These are phyloP conservation scores for Penicillium occitanis DNA, from an alignment of 2,329 filamentous ascomycete genomes.

Conservation along the genomic window DNA sequence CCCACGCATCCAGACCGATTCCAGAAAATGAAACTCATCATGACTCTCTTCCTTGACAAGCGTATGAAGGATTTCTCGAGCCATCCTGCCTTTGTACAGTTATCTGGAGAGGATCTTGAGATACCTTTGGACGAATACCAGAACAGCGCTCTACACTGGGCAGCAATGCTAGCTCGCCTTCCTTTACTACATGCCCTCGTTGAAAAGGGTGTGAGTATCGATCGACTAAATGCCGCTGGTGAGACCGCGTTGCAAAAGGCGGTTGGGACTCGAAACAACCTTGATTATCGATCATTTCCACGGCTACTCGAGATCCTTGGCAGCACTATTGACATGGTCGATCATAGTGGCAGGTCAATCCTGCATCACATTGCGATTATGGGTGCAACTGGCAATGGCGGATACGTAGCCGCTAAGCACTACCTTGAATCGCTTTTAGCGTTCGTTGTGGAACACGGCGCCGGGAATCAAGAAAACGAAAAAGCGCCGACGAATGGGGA, in stretches of 20 bases:
- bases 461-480: slow-evolving; percentile 11
- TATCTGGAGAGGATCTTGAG: slow-evolving; percentile 80
- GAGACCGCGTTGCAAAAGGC: slow-evolving; percentile 93
- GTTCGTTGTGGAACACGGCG: slow-evolving; percentile 84
- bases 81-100: slow-evolving; percentile 72
- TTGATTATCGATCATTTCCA: slow-evolving; percentile 86
- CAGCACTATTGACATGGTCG: slow-evolving; percentile 84
- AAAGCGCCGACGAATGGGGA: slow-evolving; percentile 46
- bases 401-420: slow-evolving; percentile 80
- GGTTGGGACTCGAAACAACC: slow-evolving; percentile 88
- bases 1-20: slow-evolving; percentile 65
- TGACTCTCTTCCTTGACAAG: slow-evolving; percentile 78
- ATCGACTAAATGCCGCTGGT: slow-evolving; percentile 81
- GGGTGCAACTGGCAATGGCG: slow-evolving; percentile 90
- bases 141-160: slow-evolving; percentile 92
- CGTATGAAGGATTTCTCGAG: slow-evolving; percentile 68
- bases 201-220: slow-evolving; percentile 79
- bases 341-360: slow-evolving; percentile 85
- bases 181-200: slow-evolving; percentile 79
- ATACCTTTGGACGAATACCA: slow-evolving; percentile 85
- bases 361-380: slow-evolving; percentile 95
- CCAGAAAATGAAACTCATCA: slow-evolving; percentile 75
- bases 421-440: slow-evolving; percentile 93
- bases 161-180: slow-evolving; percentile 84
- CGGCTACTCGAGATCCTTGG: slow-evolving; percentile 86